Evolutionary conservation across 2,329 filamentous ascomycete genomes (phyloP).

Genomic region (Pleoardoris graminearum): DNA sequence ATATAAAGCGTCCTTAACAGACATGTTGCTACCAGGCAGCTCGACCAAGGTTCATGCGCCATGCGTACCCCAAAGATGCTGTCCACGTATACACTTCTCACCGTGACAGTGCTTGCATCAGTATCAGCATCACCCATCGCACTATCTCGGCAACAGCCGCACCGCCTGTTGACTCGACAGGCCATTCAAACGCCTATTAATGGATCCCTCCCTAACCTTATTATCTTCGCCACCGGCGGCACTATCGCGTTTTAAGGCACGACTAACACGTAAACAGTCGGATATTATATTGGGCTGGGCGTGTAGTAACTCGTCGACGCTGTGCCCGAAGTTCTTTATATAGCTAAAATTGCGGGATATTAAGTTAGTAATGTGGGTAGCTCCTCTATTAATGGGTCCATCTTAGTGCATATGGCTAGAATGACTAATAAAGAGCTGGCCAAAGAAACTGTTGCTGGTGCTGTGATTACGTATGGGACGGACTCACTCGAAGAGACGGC

Average conservation of each 20-base stretch:
- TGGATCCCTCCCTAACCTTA: slow-evolving; percentile 58
- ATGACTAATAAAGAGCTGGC: slow-evolving; percentile 56
- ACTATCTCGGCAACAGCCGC: slow-evolving; percentile 13
- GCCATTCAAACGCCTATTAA: slow-evolving; percentile 45
- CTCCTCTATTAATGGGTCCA: slow-evolving; percentile 50
- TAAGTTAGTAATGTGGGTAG: background rate
- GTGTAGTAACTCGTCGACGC: slow-evolving; percentile 58
- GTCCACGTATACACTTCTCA: slow-evolving; percentile 24
- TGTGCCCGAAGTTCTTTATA: slow-evolving; percentile 58
- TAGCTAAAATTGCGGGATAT: slow-evolving; percentile 44
- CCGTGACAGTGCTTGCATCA: slow-evolving; percentile 24
- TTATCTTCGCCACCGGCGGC: slow-evolving; percentile 61
- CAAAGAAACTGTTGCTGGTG: slow-evolving; percentile 48
- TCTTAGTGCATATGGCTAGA: slow-evolving; percentile 54
- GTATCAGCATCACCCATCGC: slow-evolving; percentile 30
- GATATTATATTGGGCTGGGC: slow-evolving; percentile 58
- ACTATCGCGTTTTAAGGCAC: slow-evolving; percentile 61
- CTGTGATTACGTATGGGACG: slow-evolving; percentile 67
- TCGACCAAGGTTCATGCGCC: too few species aligned
- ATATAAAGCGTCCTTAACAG: too few species aligned
- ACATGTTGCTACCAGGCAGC: too few species aligned
- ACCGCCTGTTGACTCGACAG: slow-evolving; percentile 34
- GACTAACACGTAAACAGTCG: slow-evolving; percentile 58
- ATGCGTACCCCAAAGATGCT: too few species aligned
- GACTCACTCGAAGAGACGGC: slow-evolving; percentile 67